Evolutionary conservation across 352 stramenopile species (phyloP).

Genomic region (Hyaloperonospora arabidopsidis): DNA sequence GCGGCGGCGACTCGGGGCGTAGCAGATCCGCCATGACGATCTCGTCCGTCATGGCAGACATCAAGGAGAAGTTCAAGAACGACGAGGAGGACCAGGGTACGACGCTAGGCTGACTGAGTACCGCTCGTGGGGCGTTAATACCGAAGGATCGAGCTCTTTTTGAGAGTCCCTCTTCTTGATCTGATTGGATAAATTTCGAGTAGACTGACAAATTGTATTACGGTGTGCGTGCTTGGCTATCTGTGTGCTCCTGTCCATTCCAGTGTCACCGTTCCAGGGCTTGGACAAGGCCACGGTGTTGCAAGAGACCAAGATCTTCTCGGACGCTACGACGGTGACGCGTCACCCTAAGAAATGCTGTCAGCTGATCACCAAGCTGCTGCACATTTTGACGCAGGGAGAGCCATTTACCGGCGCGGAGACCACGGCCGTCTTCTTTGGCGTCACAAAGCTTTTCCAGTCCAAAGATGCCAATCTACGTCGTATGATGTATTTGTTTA

Average conservation of each 20-base stretch:
- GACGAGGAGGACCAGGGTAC: conserved; percentile 91
- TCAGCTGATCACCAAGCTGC: conserved; percentile 98
- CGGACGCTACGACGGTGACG: conserved; percentile 94
- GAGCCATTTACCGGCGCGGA: conserved; percentile 94
- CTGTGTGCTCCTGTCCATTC: conserved; percentile 1
- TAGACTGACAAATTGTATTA: conserved; percentile 3
- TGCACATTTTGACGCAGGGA: conserved; percentile 96
- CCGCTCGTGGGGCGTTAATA: background rate
- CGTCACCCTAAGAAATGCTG: conserved; percentile 97
- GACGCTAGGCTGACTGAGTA: conserved; percentile 11
- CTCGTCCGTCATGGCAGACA: conserved; percentile 89
- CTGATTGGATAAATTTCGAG: background rate
- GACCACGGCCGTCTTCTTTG: conserved; percentile 98
- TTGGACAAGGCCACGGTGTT: conserved; percentile 94
- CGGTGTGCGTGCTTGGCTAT: background rate
- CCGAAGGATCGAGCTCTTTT: background rate
- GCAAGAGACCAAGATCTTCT: conserved; percentile 98
- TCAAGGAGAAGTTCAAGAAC: conserved; percentile 99
- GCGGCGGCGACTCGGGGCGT: conserved; percentile 33
- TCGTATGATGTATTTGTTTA: conserved; percentile 99
- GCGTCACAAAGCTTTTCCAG: conserved; percentile 99
- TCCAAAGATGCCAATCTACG: conserved; percentile 95
- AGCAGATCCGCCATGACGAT: conserved; percentile 38
- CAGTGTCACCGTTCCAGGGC: conserved; percentile 89
- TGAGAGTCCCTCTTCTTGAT: background rate